Base-by-base conservation (phyloP, 129 eudicot species). In the Arctium minus region DNA sequence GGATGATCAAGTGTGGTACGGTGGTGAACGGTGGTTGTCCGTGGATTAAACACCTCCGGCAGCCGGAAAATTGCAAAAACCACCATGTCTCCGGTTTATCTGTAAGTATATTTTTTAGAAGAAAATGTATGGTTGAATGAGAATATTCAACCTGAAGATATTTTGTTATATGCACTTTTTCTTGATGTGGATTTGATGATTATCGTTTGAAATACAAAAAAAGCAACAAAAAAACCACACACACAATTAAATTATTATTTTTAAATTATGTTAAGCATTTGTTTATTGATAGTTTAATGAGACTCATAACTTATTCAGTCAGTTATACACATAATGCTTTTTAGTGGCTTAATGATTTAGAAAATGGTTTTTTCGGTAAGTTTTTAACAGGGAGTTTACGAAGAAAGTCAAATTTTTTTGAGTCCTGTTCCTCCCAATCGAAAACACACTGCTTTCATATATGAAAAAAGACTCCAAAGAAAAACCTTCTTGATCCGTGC, bases 21-120 rank as follows among this genome's bases (percentile, higher is more conserved):
- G 33, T 40, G 86, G 76, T 85, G 84, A 69, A 70, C 29, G 1
- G 79, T 10, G 2, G 79, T 9, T 73, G 60, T 33, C 37, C 56
- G 64, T 33, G 81, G 81, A 29, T 68, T 84, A 73, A 87, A 67
- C 70, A 64, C 81, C 38, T 60, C 85, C 2, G 86, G 81, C 70
- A 78, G 30, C 56, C 71, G 90, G 71, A 81, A 88, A 72, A 64
- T 75, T 86, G 86, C 75, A 44, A 86, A 76, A 69, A 86, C 72
- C 5, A 79, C 48, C 94, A 88, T 88, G 3, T 80, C 29, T 86
- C 32, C 32, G 30, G 29, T 36, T 74, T 40, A 38, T 71, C 65
- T 13, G 40, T 69, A 3, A 5, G 27, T 56, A 17, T 56, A 4
- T 6, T 44, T 46, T 72, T 33, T 11, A 9, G 0, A 17, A n/a